Percentiles rank a stretch among this genome's conserved stretches.
Conservation (phyloP, 2,329 filamentous ascomycete species). For the Pseudogymnoascus destructans region DNA sequence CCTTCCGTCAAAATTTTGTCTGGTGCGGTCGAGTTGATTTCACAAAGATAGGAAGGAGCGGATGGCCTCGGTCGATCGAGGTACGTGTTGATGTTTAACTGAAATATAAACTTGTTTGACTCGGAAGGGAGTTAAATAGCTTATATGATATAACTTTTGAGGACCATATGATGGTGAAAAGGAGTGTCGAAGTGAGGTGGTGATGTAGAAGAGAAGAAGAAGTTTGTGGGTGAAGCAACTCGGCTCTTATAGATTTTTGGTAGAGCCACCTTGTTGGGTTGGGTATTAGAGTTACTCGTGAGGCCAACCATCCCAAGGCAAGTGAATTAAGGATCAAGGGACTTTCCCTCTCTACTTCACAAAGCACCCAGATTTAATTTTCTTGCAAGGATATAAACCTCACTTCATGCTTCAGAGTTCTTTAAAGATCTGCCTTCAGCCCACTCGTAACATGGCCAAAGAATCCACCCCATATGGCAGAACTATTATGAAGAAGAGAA, state of each 20-base stretch:
- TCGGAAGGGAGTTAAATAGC: conserved; percentile 1
- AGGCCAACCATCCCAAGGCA: neutral
- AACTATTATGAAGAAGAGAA: neutral
- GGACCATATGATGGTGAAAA: neutral
- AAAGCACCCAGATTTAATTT: neutral
- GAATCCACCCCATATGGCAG: neutral
- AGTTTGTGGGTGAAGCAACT: conserved; percentile 1
- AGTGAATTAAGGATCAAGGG: neutral
- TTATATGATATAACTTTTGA: conserved; percentile 2
- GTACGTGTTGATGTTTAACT: neutral
- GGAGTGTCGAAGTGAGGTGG: neutral
- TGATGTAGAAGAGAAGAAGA: neutral
- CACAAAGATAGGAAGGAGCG: conserved; percentile 5
- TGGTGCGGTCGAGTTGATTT: neutral
- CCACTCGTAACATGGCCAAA: neutral
- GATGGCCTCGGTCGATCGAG: neutral
- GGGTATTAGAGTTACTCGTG: neutral
- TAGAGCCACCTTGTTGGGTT: neutral
- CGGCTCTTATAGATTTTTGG: neutral
- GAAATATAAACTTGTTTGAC: conserved; percentile 6
- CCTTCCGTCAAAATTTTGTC: neutral
- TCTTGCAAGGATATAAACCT: neutral
- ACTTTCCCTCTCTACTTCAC: neutral
- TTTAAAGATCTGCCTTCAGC: neutral
- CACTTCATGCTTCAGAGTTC: neutral